These are phyloP conservation scores for Eimeria necatrix DNA, from an alignment of 169 alveolate genomes.

Conservation along the genomic window DNA sequence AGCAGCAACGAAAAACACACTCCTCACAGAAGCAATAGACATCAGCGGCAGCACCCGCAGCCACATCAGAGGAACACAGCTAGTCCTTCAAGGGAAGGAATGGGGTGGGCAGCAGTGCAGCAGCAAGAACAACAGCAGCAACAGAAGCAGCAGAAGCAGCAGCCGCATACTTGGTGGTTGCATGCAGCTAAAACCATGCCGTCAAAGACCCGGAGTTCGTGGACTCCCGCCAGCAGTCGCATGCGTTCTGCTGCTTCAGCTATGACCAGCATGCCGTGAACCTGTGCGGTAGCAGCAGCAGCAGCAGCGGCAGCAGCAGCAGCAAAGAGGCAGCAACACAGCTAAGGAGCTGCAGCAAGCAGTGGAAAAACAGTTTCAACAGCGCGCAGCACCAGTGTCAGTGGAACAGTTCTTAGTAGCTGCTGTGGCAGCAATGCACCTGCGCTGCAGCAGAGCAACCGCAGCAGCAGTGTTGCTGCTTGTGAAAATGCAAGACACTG, in stretches of 20 bases:
- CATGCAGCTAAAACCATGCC: slow-evolving; percentile 58
- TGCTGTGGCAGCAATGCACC: too few relatives aligned
- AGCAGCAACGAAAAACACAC: background rate
- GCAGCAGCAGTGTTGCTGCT: background rate
- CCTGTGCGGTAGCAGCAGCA: slow-evolving; percentile 40
- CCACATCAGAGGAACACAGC: too few relatives aligned
- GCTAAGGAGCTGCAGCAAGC: background rate
- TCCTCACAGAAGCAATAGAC: too few relatives aligned
- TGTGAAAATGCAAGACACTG: background rate
- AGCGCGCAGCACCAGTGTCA: too few relatives aligned
- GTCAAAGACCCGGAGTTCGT: slow-evolving; percentile 30
- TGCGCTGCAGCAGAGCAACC: background rate
- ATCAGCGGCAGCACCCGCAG: too few relatives aligned
- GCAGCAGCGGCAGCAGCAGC: slow-evolving; percentile 42
- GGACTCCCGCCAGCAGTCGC: slow-evolving; percentile 12
- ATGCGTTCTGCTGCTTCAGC: background rate
- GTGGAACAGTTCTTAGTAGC: too few relatives aligned
- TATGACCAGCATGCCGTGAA: slow-evolving; percentile 16
- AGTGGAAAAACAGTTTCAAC: background rate
- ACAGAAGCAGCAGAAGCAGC: slow-evolving; percentile 28
- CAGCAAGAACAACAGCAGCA: background rate
- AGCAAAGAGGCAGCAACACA: background rate
- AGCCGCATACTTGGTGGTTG: slow-evolving; percentile 56
- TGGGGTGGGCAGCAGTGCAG: too few relatives aligned
- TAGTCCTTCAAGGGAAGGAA: too few relatives aligned